Evolutionary conservation across 768 basidiomycete species (phyloP).

Genomic region (Lactifluus pinguis): DNA sequence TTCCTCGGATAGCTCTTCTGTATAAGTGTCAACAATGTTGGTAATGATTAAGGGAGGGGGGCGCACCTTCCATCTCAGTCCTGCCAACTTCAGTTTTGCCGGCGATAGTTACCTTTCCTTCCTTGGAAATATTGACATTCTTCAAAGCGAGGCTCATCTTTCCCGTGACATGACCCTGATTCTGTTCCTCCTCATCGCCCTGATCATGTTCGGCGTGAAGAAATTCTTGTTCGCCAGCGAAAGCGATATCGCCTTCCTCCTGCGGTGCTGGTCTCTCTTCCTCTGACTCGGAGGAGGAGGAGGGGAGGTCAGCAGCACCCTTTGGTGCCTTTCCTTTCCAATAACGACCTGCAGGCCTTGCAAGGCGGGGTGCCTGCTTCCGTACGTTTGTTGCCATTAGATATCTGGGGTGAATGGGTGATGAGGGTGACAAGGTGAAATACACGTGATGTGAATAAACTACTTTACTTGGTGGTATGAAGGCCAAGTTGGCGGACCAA

Average conservation of each 20-base stretch:
- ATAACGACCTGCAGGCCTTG: slow-evolving; percentile 77
- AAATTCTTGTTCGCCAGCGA: slow-evolving; percentile 49
- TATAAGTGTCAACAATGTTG: slow-evolving; percentile 16
- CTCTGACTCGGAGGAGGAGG: slow-evolving; percentile 55
- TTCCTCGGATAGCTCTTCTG: slow-evolving; percentile 29
- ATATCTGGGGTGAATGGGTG: background rate
- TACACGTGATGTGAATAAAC: background rate
- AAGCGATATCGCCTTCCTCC: slow-evolving; percentile 46
- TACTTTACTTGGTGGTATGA: background rate
- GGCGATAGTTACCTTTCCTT: slow-evolving; percentile 72
- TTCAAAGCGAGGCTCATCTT: slow-evolving; percentile 67
- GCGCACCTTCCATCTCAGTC: slow-evolving; percentile 42
- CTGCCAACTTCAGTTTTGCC: slow-evolving; percentile 72
- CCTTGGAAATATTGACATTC: slow-evolving; percentile 73
- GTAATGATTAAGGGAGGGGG: slow-evolving; percentile 21
- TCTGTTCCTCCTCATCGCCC: slow-evolving; percentile 33
- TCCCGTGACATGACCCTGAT: slow-evolving; percentile 11
- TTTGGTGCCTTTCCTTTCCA: slow-evolving; percentile 88
- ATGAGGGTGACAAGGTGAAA: background rate
- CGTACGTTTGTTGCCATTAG: slow-evolving; percentile 26
- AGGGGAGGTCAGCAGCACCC: slow-evolving; percentile 43
- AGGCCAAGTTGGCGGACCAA: background rate
- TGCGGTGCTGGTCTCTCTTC: slow-evolving; percentile 30
- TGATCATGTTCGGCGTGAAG: slow-evolving; percentile 37
- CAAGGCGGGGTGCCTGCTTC: slow-evolving; percentile 68